A percentile compares a stretch with the other conserved stretches of the same genome.
These are phyloP conservation scores for Schizopora paradoxa DNA, from an alignment of 1,284 basidiomycete genomes.

Conservation along the genomic window DNA sequence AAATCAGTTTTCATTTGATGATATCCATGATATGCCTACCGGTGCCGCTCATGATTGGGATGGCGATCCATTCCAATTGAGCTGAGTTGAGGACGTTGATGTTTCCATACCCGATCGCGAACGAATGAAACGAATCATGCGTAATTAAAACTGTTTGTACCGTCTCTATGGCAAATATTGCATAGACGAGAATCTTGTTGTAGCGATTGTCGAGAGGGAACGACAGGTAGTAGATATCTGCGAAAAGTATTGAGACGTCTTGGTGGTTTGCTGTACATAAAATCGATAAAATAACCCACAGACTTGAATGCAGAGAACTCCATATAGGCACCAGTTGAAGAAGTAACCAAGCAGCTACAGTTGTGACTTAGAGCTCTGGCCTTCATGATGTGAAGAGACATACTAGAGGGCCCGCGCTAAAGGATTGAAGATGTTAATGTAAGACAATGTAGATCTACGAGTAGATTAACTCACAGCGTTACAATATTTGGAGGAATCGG, in stretches of 20 bases:
- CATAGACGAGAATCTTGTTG: constrained; percentile 22
- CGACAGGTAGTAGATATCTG: constrained; percentile 26
- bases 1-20: neutral
- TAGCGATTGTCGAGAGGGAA: constrained; percentile 22
- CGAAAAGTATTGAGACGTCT: neutral
- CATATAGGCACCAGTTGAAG: constrained; percentile 8
- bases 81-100: neutral
- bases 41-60: neutral
- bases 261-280: neutral
- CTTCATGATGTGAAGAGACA: no score
- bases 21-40: neutral
- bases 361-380: no score
- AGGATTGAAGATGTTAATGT: no score
- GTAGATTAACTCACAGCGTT: no score
- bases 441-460: no score
- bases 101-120: constrained; percentile 26
- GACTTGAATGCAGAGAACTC: constrained; percentile 1
- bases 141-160: constrained; percentile 23
- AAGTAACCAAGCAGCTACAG: constrained; percentile 3
- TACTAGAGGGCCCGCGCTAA: no score
- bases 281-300: neutral
- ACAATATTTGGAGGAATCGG: no score
- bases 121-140: constrained; percentile 23
- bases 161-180: constrained; percentile 22
- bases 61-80: constrained; percentile 1